Evolutionary conservation across 192 early-diverging fungal species (phyloP).

Genomic region (Ambispora gerdemannii): DNA sequence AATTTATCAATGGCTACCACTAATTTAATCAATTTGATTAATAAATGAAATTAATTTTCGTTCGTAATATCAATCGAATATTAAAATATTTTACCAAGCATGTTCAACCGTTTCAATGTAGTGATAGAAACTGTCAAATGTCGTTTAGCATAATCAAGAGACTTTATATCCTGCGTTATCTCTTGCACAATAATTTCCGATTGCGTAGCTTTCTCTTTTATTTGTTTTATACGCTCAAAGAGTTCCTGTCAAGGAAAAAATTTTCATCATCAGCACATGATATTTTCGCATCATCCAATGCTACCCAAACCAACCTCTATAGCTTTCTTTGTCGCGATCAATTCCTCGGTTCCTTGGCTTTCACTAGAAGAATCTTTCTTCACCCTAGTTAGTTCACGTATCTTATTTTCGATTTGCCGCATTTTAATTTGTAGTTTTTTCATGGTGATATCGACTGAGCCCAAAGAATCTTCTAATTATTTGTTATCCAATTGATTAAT

Average conservation of each 20-base stretch:
- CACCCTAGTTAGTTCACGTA: slow-evolving; percentile 68
- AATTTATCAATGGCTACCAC: slow-evolving; percentile 75
- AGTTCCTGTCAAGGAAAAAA: slow-evolving; percentile 53
- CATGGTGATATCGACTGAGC: slow-evolving; percentile 62
- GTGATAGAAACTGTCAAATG: slow-evolving; percentile 82
- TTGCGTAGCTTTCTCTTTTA: slow-evolving; percentile 78
- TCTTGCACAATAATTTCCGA: slow-evolving; percentile 89
- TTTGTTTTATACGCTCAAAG: slow-evolving; percentile 75
- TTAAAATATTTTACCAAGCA: slow-evolving; percentile 60
- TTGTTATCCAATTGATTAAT: not conserved
- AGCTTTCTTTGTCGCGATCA: slow-evolving; percentile 68
- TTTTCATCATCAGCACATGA: not conserved
- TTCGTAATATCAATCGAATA: not conserved
- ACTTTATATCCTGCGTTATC: slow-evolving; percentile 95
- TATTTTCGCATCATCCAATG: not conserved
- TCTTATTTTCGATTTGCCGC: slow-evolving; percentile 56
- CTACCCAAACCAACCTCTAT: slow-evolving; percentile 58
- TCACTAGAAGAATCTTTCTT: slow-evolving; percentile 65
- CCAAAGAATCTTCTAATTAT: slow-evolving; percentile 60
- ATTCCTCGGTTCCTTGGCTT: slow-evolving; percentile 55
- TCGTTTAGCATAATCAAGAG: slow-evolving; percentile 90
- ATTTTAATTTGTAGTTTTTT: slow-evolving; percentile 60
- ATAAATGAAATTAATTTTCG: not conserved
- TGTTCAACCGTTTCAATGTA: slow-evolving; percentile 79
- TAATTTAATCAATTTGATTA: slow-evolving; percentile 10